Conservation (phyloP, 2,329 filamentous ascomycete genomes). For the Ophiocordyceps camponoti-saundersi region DNA sequence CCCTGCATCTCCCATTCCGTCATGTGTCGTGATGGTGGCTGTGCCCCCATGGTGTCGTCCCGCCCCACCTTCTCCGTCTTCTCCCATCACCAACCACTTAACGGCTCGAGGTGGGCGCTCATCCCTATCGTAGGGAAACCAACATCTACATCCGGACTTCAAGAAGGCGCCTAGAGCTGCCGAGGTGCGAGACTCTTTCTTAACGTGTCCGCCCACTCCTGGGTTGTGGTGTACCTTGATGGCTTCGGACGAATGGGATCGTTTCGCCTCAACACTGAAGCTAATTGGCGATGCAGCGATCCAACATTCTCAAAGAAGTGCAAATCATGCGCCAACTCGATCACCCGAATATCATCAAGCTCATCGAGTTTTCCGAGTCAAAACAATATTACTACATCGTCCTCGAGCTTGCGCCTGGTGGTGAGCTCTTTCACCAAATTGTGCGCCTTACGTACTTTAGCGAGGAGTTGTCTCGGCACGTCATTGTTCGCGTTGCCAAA, state of each 20-base stretch:
- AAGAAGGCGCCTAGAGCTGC: constrained; percentile 88
- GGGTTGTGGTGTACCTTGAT: constrained; percentile 7
- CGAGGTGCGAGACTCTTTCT: constrained; percentile 61
- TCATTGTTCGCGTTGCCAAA: constrained; percentile 89
- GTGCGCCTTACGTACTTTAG: constrained; percentile 97
- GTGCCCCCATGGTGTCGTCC: neutral
- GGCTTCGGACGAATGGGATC: constrained; percentile 8
- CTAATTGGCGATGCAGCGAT: constrained; percentile 45
- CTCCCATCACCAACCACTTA: neutral
- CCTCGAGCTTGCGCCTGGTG: constrained; percentile 83
- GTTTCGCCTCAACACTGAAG: neutral
- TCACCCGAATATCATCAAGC: constrained; percentile 87
- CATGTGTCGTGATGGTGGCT: neutral
- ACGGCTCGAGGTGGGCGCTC: constrained; percentile 26
- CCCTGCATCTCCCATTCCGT: neutral
- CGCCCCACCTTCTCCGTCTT: neutral
- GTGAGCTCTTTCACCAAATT: constrained; percentile 96
- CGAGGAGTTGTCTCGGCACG: constrained; percentile 84
- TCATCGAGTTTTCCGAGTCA: constrained; percentile 87
- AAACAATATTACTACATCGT: constrained; percentile 96
- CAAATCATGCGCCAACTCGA: constrained; percentile 97
- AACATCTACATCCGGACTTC: constrained; percentile 90
- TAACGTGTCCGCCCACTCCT: constrained; percentile 15
- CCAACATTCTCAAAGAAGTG: constrained; percentile 96
- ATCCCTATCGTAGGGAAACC: constrained; percentile 53